Evolutionary conservation across 768 basidiomycete species (phyloP).

Genomic region (Hericium erinaceus): DNA sequence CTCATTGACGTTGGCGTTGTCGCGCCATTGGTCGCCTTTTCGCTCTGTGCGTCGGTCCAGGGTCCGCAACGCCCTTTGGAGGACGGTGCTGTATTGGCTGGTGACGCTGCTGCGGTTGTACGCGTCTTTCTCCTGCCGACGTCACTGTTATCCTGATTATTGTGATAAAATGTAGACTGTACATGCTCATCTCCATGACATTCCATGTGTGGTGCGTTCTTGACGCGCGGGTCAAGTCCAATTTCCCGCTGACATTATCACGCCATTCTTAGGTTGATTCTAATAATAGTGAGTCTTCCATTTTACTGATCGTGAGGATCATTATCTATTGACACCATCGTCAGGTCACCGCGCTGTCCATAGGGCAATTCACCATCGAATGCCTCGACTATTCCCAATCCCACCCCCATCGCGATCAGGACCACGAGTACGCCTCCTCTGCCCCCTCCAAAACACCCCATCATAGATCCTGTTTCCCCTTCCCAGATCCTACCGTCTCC

Average conservation of each 20-base stretch:
- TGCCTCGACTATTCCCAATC: constrained; percentile 24
- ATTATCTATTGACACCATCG: not conserved
- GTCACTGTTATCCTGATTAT: not conserved
- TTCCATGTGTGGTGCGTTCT: constrained; percentile 54
- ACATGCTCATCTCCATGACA: constrained; percentile 70
- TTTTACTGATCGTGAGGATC: too few species aligned
- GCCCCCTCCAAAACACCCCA: not conserved
- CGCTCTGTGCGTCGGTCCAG: constrained; percentile 30
- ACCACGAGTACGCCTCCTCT: constrained; percentile 8
- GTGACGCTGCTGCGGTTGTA: constrained; percentile 57
- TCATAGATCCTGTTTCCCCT: not conserved
- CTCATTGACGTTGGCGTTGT: constrained; percentile 38
- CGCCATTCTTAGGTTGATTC: constrained; percentile 30
- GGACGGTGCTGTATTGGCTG: constrained; percentile 43
- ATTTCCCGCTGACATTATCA: not conserved
- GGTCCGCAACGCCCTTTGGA: constrained; percentile 41
- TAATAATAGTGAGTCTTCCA: constrained; percentile 35
- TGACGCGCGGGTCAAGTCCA: not conserved
- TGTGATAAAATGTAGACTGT: constrained; percentile 38
- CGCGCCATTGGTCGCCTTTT: constrained; percentile 40
- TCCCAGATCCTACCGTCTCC: not conserved
- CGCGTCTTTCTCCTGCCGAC: constrained; percentile 17
- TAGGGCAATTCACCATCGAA: constrained; percentile 51
- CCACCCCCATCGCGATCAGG: constrained; percentile 4
- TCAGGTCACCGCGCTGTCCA: constrained; percentile 48